phyloP scores from a whole-genome alignment of 2,329 filamentous ascomycete species.

The Aspergillus eucalypticola region DNA sequence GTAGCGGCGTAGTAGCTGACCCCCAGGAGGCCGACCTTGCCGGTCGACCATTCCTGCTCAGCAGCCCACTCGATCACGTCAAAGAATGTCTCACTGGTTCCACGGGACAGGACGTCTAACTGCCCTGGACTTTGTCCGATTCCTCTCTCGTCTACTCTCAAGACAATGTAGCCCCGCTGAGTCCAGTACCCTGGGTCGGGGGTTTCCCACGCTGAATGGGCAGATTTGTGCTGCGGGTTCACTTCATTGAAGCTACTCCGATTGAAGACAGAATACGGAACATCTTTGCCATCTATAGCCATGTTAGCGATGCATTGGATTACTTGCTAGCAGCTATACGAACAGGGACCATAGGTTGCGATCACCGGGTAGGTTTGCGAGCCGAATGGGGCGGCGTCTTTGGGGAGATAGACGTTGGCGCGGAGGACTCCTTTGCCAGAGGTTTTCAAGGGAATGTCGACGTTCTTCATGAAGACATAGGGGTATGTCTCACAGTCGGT shows the following conservation, averaged over 20 bases:
- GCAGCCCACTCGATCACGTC: conserved; percentile 53
- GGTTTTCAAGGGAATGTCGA: neutral
- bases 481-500: neutral
- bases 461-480: neutral
- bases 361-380: conserved; percentile 53
- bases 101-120: conserved; percentile 51
- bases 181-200: conserved; percentile 59
- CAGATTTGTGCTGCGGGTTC: conserved; percentile 51
- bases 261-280: neutral
- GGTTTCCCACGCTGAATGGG: conserved; percentile 59
- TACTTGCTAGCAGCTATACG: neutral
- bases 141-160: conserved; percentile 54
- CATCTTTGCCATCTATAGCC: neutral
- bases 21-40: conserved; percentile 52
- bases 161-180: conserved; percentile 52
- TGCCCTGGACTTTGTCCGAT: conserved; percentile 52
- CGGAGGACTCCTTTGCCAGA: neutral
- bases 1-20: conserved; percentile 54
- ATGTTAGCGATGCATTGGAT: neutral
- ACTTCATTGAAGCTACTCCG: conserved; percentile 35
- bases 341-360: conserved; percentile 66
- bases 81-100: conserved; percentile 50
- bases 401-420: neutral
- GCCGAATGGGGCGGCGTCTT: neutral
- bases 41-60: conserved; percentile 49